Evolutionary conservation across 2,329 filamentous ascomycete species (phyloP).

Genomic region (Sordariomycetes sp.): DNA sequence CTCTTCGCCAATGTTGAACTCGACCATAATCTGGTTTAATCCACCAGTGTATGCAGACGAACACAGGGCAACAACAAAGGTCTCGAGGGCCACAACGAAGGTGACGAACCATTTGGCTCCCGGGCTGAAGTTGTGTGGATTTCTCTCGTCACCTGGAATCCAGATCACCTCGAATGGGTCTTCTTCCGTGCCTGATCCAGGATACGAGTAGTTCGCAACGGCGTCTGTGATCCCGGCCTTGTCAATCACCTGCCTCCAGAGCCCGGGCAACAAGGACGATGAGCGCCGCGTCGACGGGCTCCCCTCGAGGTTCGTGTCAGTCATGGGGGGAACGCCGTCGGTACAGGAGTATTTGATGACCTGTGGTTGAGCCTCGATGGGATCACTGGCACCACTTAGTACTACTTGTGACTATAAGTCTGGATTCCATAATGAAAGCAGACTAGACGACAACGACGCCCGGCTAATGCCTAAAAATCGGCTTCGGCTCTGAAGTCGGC

Average conservation of each 20-base stretch:
- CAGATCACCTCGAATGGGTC: constrained; percentile 57
- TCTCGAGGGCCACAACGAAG: constrained; percentile 48
- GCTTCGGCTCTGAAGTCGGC: too few species aligned
- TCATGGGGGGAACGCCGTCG: too few species aligned
- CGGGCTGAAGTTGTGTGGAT: constrained; percentile 50
- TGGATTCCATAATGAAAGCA: too few species aligned
- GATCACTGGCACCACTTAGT: too few species aligned
- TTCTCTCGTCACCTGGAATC: constrained; percentile 49
- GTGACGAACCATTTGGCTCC: constrained; percentile 51
- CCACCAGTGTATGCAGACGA: constrained; percentile 50
- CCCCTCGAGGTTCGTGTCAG: too few species aligned
- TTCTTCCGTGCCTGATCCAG: constrained; percentile 48
- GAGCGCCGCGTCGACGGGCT: too few species aligned
- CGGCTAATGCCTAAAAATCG: too few species aligned
- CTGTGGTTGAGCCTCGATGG: too few species aligned
- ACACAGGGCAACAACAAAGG: constrained; percentile 54
- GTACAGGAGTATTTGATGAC: too few species aligned
- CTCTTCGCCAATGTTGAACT: constrained; percentile 57
- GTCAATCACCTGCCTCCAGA: neutral
- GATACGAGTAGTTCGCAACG: constrained; percentile 22
- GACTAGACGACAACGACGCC: too few species aligned
- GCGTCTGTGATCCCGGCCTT: neutral
- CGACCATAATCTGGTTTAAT: constrained; percentile 46
- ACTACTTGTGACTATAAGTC: too few species aligned
- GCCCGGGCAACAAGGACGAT: too few species aligned